Conservation (phyloP, 2,329 filamentous ascomycete species). For the Didymella pinodella region DNA sequence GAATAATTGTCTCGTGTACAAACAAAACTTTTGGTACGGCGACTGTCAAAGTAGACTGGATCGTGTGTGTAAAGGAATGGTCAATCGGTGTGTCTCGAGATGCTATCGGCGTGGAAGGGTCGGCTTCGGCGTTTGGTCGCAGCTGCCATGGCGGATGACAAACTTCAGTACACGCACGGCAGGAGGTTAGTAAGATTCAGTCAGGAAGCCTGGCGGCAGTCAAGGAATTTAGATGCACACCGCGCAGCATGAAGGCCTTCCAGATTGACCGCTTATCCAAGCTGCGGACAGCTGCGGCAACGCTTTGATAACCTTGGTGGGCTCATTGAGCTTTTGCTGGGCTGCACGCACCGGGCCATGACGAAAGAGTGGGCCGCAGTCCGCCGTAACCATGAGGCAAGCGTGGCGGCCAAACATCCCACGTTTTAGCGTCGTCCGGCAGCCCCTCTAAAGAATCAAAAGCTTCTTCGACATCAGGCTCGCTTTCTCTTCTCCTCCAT, state of each 20-base stretch:
- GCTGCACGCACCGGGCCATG: slow-evolving; percentile 14
- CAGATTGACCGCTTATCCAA: slow-evolving; percentile 16
- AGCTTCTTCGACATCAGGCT: slow-evolving; percentile 16
- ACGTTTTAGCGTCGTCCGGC: slow-evolving; percentile 3
- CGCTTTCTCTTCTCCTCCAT: slow-evolving; percentile 25
- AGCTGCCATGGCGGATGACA: slow-evolving; percentile 9
- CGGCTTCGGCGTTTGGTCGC: slow-evolving; percentile 20
- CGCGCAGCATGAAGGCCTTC: slow-evolving; percentile 1
- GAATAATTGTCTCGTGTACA: slow-evolving; percentile 31
- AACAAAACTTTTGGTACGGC: slow-evolving; percentile 16
- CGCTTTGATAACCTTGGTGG: slow-evolving; percentile 20
- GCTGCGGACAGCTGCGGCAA: slow-evolving; percentile 23
- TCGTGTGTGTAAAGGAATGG: slow-evolving; percentile 18
- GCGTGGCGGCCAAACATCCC: slow-evolving; percentile 19
- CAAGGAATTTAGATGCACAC: slow-evolving; percentile 1
- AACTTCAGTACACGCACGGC: neutral
- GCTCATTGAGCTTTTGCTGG: slow-evolving; percentile 17
- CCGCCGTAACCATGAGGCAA: slow-evolving; percentile 7
- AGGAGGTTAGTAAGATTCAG: slow-evolving; percentile 8
- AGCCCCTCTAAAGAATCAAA: slow-evolving; percentile 10
- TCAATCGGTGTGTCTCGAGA: slow-evolving; percentile 5
- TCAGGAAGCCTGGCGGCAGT: slow-evolving; percentile 1
- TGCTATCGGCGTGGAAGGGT: slow-evolving; percentile 12
- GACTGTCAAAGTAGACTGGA: slow-evolving; percentile 15
- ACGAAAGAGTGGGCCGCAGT: slow-evolving; percentile 12